Conservation (phyloP, 1,139 yeast species). For the Hyphopichia fennica region DNA sequence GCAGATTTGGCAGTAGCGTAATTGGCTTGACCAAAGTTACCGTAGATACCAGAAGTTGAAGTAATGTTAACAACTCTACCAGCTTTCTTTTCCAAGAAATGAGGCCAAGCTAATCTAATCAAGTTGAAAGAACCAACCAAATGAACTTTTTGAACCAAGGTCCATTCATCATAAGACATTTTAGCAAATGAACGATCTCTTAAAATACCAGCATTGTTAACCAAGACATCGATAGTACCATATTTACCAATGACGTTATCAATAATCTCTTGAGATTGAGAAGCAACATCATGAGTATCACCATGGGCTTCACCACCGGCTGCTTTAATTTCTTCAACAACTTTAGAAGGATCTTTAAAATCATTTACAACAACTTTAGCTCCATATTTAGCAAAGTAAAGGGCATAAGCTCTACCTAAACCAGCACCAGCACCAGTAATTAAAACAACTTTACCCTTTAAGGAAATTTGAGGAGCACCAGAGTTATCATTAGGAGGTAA, state of each 20-base stretch:
- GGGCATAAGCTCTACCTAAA: slow-evolving; percentile 88
- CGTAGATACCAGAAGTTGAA: slow-evolving; percentile 95
- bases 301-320: slow-evolving; percentile 86
- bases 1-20: slow-evolving; percentile 94
- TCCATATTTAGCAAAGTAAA: slow-evolving; percentile 82
- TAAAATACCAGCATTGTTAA: slow-evolving; percentile 93
- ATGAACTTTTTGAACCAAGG: slow-evolving; percentile 78
- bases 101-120: slow-evolving; percentile 92
- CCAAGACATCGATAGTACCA: slow-evolving; percentile 82
- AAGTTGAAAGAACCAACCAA: slow-evolving; percentile 78
- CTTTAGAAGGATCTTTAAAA: slow-evolving; percentile 70
- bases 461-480: slow-evolving; percentile 51
- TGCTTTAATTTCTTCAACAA: slow-evolving; percentile 73
- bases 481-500: slow-evolving; percentile 59
- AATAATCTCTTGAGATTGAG: slow-evolving; percentile 73
- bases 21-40: slow-evolving; percentile 97
- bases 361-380: slow-evolving; percentile 96
- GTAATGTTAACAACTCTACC: slow-evolving; percentile 89
- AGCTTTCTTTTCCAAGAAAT: slow-evolving; percentile 70
- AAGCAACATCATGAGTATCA: slow-evolving; percentile 79
- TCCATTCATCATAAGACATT: slow-evolving; percentile 85
- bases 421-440: slow-evolving; percentile 98
- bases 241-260: slow-evolving; percentile 74
- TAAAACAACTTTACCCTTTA: slow-evolving; percentile 83
- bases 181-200: slow-evolving; percentile 87